These are phyloP conservation scores for Pseudogymnoascus sp. DNA, from an alignment of 2,329 filamentous ascomycete genomes.

Conservation along the genomic window DNA sequence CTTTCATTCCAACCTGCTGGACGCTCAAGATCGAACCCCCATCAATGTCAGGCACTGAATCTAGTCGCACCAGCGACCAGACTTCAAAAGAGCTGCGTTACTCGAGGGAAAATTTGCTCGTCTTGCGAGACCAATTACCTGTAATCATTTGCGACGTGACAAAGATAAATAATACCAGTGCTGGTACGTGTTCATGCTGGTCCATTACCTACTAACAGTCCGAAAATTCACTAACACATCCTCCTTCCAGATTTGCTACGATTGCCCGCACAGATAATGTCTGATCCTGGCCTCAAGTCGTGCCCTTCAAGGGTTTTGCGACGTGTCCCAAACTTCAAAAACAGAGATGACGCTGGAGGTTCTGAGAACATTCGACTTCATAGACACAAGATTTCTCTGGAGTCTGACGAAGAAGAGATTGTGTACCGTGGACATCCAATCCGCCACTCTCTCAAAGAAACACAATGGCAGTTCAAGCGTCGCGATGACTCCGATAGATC, in stretches of 20 bases:
- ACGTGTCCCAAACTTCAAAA: slow-evolving; percentile 6
- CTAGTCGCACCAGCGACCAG: neutral
- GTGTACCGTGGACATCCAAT: slow-evolving; percentile 7
- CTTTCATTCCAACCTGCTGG: slow-evolving; percentile 2
- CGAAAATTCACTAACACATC: neutral
- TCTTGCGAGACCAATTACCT: slow-evolving; percentile 5
- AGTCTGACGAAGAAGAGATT: slow-evolving; percentile 11
- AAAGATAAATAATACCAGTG: neutral
- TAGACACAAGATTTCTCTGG: slow-evolving; percentile 10
- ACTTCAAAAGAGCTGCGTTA: neutral
- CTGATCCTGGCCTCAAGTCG: neutral
- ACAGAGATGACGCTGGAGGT: neutral
- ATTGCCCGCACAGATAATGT: slow-evolving; percentile 1
- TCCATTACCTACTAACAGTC: neutral
- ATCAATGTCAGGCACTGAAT: slow-evolving; percentile 1
- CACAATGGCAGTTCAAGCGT: slow-evolving; percentile 26
- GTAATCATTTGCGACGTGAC: slow-evolving; percentile 9
- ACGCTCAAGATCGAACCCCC: neutral
- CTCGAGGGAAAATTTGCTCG: neutral
- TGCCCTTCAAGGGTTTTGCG: slow-evolving; percentile 1
- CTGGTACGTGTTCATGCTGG: neutral
- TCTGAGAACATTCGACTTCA: neutral
- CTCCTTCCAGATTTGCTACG: neutral
- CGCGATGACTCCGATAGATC: slow-evolving; percentile 25
- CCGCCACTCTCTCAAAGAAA: neutral